Conservation (phyloP, 176 grass and related monocot species). For the Oropetium thomaeum region DNA sequence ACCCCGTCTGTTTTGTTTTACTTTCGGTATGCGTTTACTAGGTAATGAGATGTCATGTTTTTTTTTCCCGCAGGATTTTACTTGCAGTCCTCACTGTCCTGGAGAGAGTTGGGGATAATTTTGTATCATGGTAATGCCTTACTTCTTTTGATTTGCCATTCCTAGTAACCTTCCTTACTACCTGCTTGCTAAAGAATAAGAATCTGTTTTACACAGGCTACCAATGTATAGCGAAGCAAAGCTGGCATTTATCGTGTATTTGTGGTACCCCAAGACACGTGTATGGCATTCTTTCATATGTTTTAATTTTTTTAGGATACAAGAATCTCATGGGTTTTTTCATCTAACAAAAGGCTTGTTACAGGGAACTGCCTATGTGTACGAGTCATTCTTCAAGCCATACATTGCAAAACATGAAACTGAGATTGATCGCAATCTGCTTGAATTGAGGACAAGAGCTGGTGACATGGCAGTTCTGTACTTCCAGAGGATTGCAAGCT, state of each 20-base stretch:
- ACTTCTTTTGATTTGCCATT: neutral
- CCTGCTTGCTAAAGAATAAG: neutral
- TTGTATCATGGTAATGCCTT: conserved; percentile 77
- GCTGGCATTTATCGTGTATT: conserved; percentile 81
- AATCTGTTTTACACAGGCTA: conserved; percentile 45
- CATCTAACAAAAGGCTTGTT: conserved; percentile 21
- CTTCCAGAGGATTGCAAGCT: conserved; percentile 60
- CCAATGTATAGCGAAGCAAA: conserved; percentile 97
- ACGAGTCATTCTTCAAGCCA: conserved; percentile 71
- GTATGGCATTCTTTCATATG: conserved; percentile 28
- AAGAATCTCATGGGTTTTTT: conserved; percentile 5
- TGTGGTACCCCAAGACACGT: conserved; percentile 88
- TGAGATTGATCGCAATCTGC: conserved; percentile 74
- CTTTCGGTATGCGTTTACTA: neutral
- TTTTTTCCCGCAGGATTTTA: conserved; percentile 72
- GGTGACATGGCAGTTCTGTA: conserved; percentile 50
- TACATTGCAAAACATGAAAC: conserved; percentile 80
- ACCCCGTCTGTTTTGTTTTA: conserved; percentile 12
- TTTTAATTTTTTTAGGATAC: conserved; percentile 1
- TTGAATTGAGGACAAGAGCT: conserved; percentile 67
- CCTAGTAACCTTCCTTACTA: neutral
- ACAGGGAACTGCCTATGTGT: conserved; percentile 89
- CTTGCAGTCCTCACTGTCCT: conserved; percentile 68
- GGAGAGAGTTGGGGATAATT: conserved; percentile 74
- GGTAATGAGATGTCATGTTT: neutral